Base-by-base conservation (phyloP, 169 alveolate species). In the Neospora caninum region DNA sequence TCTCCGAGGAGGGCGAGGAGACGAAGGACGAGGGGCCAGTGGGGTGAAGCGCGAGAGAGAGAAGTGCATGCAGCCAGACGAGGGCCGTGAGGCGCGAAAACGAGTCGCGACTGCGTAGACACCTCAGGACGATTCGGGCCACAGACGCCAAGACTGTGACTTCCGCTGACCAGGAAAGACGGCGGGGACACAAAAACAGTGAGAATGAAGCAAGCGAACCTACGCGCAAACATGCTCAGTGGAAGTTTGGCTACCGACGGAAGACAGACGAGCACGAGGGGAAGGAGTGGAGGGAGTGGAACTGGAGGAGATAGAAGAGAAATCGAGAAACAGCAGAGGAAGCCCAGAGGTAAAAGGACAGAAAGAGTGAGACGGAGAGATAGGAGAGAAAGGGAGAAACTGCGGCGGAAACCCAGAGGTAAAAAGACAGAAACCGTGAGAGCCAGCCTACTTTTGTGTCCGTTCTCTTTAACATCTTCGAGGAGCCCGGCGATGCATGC, bases 51-150 rank as follows among this genome's bases (percentile, higher is more conserved):
- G 86, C 82, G 58, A 88, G 92, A 87, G 78, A 88, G 34, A 88
- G 95, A 67, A 82, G 83, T 89, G 84, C 93, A 36, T 88, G 92
- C 43, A 94, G 92, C 96, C 96, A 94, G 41, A 91, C 94, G 45
- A 94, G 70, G 25, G 96, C 93, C n/a, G 96, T 94, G 36, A 94
- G 88, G 20, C 92, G 95, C 64, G 88, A 53, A 45, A 94, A 94
- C 88, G 96, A 91, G 91, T 82, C 80, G 93, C 84, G 91, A 53
- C 84, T 83, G 80, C 87, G 88, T 88, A 91, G 88, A 78, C 93
- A 86, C 88, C 87, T 80, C 70, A 94, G 88, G 69, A 91, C 92
- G 64, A 91, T 89, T 10, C 54, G 89, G 42, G 88, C 95, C 27
- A 83, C 91, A 58, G 88, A 58, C 9, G 86, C 78, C 78, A 93